A percentile compares a stretch with the other conserved stretches of the same genome.
These are phyloP conservation scores for Fusarium brachygibbosum DNA, from an alignment of 2,329 filamentous ascomycete species.

Conservation along the genomic window DNA sequence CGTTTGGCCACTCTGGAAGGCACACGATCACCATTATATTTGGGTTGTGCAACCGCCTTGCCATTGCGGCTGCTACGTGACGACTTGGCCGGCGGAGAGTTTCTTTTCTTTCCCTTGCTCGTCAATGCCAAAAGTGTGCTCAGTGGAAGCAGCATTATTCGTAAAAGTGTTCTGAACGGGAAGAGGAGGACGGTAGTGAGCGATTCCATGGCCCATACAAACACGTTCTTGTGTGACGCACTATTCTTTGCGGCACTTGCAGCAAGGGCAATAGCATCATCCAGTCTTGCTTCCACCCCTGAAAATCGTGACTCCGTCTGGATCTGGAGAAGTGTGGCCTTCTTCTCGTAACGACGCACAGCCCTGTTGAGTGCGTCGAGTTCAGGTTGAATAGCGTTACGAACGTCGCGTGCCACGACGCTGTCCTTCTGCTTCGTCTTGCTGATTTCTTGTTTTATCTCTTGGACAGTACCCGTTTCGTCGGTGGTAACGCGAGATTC, in stretches of 20 bases:
- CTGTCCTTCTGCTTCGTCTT: slow-evolving; percentile 60
- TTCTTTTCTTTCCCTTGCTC: slow-evolving; percentile 52
- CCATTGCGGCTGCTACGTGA: slow-evolving; percentile 45
- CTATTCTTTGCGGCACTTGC: slow-evolving; percentile 75
- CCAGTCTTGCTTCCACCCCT: slow-evolving; percentile 77
- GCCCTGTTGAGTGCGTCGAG: slow-evolving; percentile 90
- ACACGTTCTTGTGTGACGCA: slow-evolving; percentile 54
- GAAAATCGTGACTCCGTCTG: slow-evolving; percentile 83
- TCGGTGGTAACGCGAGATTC: slow-evolving; percentile 65
- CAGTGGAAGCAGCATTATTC: slow-evolving; percentile 60
- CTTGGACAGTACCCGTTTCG: slow-evolving; percentile 47
- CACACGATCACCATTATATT: slow-evolving; percentile 56
- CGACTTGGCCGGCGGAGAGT: slow-evolving; percentile 35
- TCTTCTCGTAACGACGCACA: slow-evolving; percentile 92
- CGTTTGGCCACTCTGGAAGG: slow-evolving; percentile 53
- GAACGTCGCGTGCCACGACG: slow-evolving; percentile 68
- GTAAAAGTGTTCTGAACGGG: slow-evolving; percentile 58
- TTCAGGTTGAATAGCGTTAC: slow-evolving; percentile 79
- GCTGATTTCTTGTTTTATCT: slow-evolving; percentile 51
- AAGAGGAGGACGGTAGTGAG: slow-evolving; percentile 54
- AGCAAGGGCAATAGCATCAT: slow-evolving; percentile 85
- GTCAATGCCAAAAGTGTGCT: slow-evolving; percentile 55
- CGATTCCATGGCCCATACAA: slow-evolving; percentile 57
- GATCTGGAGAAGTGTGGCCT: slow-evolving; percentile 78
- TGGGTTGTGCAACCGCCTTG: slow-evolving; percentile 47